Conservation (phyloP, 768 basidiomycete species). For the Holtermanniella nyarrowii region DNA sequence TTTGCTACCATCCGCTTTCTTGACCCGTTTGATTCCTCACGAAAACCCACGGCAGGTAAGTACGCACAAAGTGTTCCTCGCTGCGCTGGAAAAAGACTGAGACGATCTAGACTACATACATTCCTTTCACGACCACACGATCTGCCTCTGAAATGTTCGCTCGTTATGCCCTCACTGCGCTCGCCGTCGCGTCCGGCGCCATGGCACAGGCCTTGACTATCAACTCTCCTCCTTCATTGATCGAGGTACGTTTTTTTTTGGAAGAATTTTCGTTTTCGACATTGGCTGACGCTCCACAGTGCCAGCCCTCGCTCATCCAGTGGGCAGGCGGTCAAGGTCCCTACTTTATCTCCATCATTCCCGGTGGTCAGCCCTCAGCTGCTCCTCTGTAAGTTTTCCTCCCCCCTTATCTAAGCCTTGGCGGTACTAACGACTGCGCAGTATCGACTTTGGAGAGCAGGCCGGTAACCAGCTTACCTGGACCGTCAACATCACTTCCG, state of each 20-base stretch:
- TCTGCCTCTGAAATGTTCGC: not conserved
- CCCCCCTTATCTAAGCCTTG: not conserved
- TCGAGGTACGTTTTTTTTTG: not conserved
- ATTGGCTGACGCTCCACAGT: conserved; percentile 2
- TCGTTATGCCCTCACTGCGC: not conserved
- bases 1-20: too few species aligned
- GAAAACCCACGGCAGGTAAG: too few species aligned
- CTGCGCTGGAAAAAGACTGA: too few species aligned
- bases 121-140: too few species aligned
- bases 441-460: conserved; percentile 20
- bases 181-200: conserved; percentile 1
- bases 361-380: conserved; percentile 25
- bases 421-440: not conserved
- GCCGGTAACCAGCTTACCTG: conserved; percentile 22
- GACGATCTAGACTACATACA: too few species aligned
- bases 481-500: conserved; percentile 28
- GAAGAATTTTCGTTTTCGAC: too few species aligned
- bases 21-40: too few species aligned
- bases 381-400: conserved; percentile 18
- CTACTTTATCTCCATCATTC: conserved; percentile 28
- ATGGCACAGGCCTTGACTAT: conserved; percentile 5
- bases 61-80: too few species aligned
- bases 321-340: conserved; percentile 28
- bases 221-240: not conserved
- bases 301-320: conserved; percentile 21